Conservation (phyloP, 495 filamentous ascomycete genomes). For the Thermochaetoides thermophila region DNA sequence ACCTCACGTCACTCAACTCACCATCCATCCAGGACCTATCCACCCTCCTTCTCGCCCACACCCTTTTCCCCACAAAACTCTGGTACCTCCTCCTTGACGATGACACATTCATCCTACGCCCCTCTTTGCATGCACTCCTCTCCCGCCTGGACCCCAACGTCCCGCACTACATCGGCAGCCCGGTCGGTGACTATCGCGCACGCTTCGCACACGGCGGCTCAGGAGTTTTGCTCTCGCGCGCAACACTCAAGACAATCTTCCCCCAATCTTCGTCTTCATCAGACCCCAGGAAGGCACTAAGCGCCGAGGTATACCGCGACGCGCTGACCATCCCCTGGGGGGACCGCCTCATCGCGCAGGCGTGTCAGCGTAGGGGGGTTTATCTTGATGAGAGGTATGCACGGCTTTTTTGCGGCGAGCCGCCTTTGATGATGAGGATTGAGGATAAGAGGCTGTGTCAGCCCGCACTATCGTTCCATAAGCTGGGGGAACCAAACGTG, state of each 20-base stretch:
- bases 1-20: neutral
- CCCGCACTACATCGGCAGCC: constrained; percentile 35
- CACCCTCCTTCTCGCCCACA: constrained; percentile 28
- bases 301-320: constrained; percentile 19
- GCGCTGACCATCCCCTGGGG: constrained; percentile 27
- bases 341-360: constrained; percentile 28
- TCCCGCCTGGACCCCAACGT: constrained; percentile 23
- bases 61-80: constrained; percentile 28
- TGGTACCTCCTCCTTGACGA: constrained; percentile 36
- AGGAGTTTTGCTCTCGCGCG: constrained; percentile 28
- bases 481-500: constrained; percentile 15
- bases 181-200: constrained; percentile 30
- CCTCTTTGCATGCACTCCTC: constrained; percentile 24
- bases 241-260: too few species aligned
- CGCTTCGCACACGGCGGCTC: constrained; percentile 37
- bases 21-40: constrained; percentile 22
- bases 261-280: constrained; percentile 22
- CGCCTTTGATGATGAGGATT: constrained; percentile 26
- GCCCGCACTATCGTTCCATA: constrained; percentile 28
- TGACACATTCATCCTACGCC: constrained; percentile 31
- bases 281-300: constrained; percentile 18
- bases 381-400: constrained; percentile 30
- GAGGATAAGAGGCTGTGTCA: constrained; percentile 26
- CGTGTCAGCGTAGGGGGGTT: constrained; percentile 24
- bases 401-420: constrained; percentile 32